These are phyloP conservation scores for Ophiostoma novo-ulmi DNA, from an alignment of 2,329 filamentous ascomycete species.

Conservation along the genomic window DNA sequence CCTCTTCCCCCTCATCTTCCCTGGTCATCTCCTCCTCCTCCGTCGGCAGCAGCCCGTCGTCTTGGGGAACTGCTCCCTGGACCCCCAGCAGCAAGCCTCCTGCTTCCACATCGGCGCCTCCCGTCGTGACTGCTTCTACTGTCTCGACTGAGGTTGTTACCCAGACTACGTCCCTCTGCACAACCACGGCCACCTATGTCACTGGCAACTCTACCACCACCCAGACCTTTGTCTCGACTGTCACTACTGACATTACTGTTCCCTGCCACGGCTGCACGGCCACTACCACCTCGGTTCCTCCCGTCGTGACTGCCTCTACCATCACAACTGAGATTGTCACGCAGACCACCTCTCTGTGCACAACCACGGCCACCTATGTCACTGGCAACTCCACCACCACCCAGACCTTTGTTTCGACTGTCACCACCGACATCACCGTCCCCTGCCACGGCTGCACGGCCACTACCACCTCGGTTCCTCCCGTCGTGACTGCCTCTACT, in stretches of 20 bases:
- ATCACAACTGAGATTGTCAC: slow-evolving; percentile 9
- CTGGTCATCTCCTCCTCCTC: slow-evolving; percentile 3
- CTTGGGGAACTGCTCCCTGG: slow-evolving; percentile 7
- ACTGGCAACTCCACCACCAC: background rate
- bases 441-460: slow-evolving; percentile 12
- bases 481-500: background rate
- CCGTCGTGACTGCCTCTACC: background rate
- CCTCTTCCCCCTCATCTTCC: background rate
- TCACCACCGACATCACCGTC: slow-evolving; percentile 15
- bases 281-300: slow-evolving; percentile 14
- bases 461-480: background rate
- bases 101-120: background rate
- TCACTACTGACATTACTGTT: slow-evolving; percentile 13
- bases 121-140: slow-evolving; percentile 4
- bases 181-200: slow-evolving; percentile 15
- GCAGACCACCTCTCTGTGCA: background rate
- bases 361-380: slow-evolving; percentile 12
- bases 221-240: slow-evolving; percentile 11
- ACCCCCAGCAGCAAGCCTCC: background rate
- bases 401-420: slow-evolving; percentile 10
- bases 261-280: slow-evolving; percentile 20
- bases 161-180: background rate
- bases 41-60: slow-evolving; percentile 5
- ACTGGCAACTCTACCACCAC: background rate
- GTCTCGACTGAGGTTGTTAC: slow-evolving; percentile 7